Percentiles rank a stretch among this genome's conserved stretches.
These are phyloP conservation scores for Orobanche coerulescens DNA, from an alignment of 257 asterid species.

Conservation along the genomic window DNA sequence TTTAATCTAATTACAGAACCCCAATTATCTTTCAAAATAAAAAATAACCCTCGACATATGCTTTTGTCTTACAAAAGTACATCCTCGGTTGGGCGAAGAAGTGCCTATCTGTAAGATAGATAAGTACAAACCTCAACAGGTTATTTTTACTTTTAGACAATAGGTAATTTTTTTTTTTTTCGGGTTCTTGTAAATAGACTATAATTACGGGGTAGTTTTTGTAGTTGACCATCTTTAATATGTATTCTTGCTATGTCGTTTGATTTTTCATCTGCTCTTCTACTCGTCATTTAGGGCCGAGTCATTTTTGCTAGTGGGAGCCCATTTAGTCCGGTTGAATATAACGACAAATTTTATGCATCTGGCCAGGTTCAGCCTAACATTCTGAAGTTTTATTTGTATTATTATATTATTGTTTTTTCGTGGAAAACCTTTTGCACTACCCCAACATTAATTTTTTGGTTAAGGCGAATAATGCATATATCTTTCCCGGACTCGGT, in stretches of 20 bases:
- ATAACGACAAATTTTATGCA: slow-evolving; percentile 44
- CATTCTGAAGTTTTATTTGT: neutral
- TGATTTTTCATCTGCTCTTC: neutral
- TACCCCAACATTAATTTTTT: slow-evolving; percentile 10
- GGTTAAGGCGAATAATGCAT: slow-evolving; percentile 83
- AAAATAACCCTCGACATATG: too few relatives aligned
- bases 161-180: too few relatives aligned
- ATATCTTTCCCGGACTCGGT: slow-evolving; percentile 94
- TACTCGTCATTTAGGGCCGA: slow-evolving; percentile 37
- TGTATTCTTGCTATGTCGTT: neutral
- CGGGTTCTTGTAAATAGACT: too few relatives aligned
- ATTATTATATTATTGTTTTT: neutral
- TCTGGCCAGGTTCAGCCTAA: slow-evolving; percentile 61
- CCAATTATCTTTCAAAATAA: too few relatives aligned
- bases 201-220: too few relatives aligned
- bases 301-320: slow-evolving; percentile 84
- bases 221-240: too few relatives aligned
- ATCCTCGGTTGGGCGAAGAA: too few relatives aligned
- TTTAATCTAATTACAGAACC: too few relatives aligned
- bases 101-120: too few relatives aligned
- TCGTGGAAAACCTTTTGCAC: neutral
- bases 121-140: too few relatives aligned
- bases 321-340: slow-evolving; percentile 60
- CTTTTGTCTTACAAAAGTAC: too few relatives aligned
- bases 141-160: too few relatives aligned